Evolutionary conservation across 2,329 filamentous ascomycete species (phyloP).

Genomic region (Clonostachys sp.): DNA sequence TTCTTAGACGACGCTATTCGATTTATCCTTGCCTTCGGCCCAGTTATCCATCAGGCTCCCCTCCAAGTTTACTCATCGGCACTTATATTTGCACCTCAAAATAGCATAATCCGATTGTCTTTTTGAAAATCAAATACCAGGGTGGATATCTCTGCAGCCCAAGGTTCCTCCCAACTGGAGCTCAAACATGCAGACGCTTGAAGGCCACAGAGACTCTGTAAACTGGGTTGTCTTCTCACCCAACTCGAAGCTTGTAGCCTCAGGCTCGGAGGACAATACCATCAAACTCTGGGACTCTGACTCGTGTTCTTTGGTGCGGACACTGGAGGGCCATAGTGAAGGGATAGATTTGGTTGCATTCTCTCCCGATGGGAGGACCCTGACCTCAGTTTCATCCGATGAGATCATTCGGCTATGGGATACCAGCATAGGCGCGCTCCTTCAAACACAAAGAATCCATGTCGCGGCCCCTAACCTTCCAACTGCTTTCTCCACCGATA

Average conservation of each 20-base stretch:
- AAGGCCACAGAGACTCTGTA: conserved; percentile 1
- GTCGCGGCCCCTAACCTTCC: too few species aligned
- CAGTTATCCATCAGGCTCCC: conserved; percentile 7
- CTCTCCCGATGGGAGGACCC: background rate
- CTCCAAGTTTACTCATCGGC: conserved; percentile 17
- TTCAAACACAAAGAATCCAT: too few species aligned
- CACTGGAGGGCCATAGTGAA: background rate
- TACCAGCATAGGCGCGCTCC: too few species aligned
- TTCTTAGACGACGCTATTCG: conserved; percentile 5
- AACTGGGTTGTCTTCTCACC: background rate
- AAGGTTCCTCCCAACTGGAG: background rate
- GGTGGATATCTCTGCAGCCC: conserved; percentile 8
- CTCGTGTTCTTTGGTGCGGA: background rate
- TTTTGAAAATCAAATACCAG: conserved; percentile 7
- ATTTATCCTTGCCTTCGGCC: conserved; percentile 6
- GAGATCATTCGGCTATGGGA: too few species aligned
- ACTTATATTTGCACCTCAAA: conserved; percentile 12
- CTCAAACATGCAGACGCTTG: conserved; percentile 2
- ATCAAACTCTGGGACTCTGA: background rate
- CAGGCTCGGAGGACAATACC: background rate
- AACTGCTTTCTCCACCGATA: too few species aligned
- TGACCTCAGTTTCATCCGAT: too few species aligned
- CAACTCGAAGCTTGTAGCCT: background rate
- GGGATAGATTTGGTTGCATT: background rate
- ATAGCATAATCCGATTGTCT: conserved; percentile 6